Conservation (phyloP, 2,329 filamentous ascomycete genomes). For the Tolypocladium pustulatum region DNA sequence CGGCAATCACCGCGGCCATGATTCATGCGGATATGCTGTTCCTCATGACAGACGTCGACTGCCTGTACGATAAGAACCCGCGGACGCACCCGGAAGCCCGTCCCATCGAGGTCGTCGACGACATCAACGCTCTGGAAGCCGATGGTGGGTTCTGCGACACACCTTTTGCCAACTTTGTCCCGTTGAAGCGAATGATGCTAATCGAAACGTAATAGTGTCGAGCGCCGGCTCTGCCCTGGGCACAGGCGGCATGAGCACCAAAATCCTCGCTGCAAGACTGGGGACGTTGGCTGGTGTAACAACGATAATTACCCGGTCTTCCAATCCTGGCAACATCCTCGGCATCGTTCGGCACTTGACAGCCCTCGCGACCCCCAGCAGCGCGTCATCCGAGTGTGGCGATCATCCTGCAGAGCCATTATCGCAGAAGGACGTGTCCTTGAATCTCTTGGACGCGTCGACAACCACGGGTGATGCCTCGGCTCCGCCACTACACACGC, state of each 20-base stretch:
- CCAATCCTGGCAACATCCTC: slow-evolving; percentile 84
- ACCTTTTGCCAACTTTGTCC: background rate
- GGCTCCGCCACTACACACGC: slow-evolving; percentile 62
- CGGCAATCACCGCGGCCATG: slow-evolving; percentile 94
- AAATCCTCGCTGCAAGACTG: slow-evolving; percentile 85
- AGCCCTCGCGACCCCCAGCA: slow-evolving; percentile 9
- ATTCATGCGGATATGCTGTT: slow-evolving; percentile 94
- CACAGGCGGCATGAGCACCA: slow-evolving; percentile 95
- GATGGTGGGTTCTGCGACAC: slow-evolving; percentile 45
- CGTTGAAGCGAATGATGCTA: slow-evolving; percentile 3
- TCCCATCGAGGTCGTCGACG: slow-evolving; percentile 84
- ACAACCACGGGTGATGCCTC: slow-evolving; percentile 12
- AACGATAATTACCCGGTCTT: slow-evolving; percentile 88
- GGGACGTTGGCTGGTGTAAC: slow-evolving; percentile 93
- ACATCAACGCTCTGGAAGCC: slow-evolving; percentile 71
- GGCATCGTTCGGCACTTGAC: slow-evolving; percentile 79
- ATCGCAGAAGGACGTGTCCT: slow-evolving; percentile 30
- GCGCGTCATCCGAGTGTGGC: slow-evolving; percentile 5
- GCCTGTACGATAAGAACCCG: slow-evolving; percentile 93
- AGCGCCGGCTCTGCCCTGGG: slow-evolving; percentile 80
- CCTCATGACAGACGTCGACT: slow-evolving; percentile 98
- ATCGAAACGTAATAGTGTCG: slow-evolving; percentile 57
- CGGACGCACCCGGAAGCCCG: slow-evolving; percentile 74
- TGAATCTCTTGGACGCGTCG: slow-evolving; percentile 20
- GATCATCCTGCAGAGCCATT: slow-evolving; percentile 23